These are phyloP conservation scores for Eucalyptus viminalis DNA, from an alignment of 345 rosid species.

Conservation along the genomic window DNA sequence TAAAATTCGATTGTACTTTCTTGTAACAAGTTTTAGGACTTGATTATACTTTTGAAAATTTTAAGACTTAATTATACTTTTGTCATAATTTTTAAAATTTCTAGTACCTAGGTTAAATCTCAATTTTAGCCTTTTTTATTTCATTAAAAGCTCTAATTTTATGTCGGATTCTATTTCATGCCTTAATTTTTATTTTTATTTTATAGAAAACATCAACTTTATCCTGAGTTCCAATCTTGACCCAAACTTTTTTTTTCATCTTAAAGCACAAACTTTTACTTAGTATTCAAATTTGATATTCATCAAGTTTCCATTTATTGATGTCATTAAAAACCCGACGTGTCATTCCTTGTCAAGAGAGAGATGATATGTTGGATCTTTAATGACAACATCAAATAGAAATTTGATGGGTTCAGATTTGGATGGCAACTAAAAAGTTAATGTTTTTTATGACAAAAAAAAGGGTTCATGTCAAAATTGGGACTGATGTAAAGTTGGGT, in stretches of 20 bases:
- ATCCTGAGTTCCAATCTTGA: neutral
- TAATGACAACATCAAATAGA: neutral
- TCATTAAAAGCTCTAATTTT: neutral
- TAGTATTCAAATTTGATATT: neutral
- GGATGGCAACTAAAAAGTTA: neutral
- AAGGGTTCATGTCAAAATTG: neutral
- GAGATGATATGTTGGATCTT: neutral
- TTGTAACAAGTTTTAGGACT: accelerated
- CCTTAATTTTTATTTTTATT: neutral
- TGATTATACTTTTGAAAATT: too few relatives aligned
- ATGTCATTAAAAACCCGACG: neutral
- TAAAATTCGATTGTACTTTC: too few relatives aligned
- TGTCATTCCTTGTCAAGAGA: neutral
- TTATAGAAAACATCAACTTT: neutral
- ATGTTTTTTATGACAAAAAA: neutral
- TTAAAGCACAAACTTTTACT: neutral
- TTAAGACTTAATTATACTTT: too few relatives aligned
- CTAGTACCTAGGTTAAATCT: neutral
- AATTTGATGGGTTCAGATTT: neutral
- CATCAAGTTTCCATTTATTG: neutral
- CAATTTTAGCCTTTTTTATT: neutral
- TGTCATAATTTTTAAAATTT: too few relatives aligned
- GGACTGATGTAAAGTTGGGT: neutral
- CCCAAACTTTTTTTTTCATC: neutral
- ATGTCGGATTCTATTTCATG: neutral